These are phyloP conservation scores for Paraphaeosphaeria minitans DNA, from an alignment of 2,329 filamentous ascomycete genomes.

Conservation along the genomic window DNA sequence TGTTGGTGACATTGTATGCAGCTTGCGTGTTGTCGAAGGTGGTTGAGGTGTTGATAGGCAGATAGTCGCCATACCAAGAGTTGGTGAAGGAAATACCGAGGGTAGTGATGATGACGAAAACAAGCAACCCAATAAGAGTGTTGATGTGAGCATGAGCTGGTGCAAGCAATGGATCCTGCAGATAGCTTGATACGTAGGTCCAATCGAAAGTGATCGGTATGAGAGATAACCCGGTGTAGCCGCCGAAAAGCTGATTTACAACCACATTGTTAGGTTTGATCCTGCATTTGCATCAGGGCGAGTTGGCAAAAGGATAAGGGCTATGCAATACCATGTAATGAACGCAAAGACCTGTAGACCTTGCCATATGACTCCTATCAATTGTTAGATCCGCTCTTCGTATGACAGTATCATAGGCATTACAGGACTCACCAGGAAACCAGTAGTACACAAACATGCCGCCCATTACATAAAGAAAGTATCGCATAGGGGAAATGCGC, in stretches of 20 bases:
- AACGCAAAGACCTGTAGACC: constrained; percentile 74
- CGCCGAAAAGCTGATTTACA: constrained; percentile 76
- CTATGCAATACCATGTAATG: constrained; percentile 62
- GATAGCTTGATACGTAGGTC: constrained; percentile 54
- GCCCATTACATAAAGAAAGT: constrained; percentile 65
- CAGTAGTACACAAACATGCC: constrained; percentile 55
- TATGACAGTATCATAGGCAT: too few species aligned
- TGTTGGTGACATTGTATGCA: constrained; percentile 40
- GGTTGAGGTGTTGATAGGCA: constrained; percentile 41
- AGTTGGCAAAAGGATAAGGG: background rate
- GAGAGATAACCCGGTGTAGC: constrained; percentile 68
- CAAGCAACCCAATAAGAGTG: constrained; percentile 37
- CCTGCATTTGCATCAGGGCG: constrained; percentile 13
- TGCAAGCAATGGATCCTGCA: constrained; percentile 37
- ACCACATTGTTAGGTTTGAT: constrained; percentile 70
- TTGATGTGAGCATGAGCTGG: constrained; percentile 39
- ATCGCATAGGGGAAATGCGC: constrained; percentile 67
- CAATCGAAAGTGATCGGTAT: constrained; percentile 78
- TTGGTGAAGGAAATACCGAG: constrained; percentile 42
- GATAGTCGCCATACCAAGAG: constrained; percentile 40
- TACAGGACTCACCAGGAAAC: constrained; percentile 63
- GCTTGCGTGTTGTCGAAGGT: constrained; percentile 45
- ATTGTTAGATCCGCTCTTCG: background rate
- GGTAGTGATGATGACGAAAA: constrained; percentile 40
- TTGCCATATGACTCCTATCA: constrained; percentile 59